Base-by-base conservation (phyloP, 495 filamentous ascomycete genomes). In the Penicillium arizonense region DNA sequence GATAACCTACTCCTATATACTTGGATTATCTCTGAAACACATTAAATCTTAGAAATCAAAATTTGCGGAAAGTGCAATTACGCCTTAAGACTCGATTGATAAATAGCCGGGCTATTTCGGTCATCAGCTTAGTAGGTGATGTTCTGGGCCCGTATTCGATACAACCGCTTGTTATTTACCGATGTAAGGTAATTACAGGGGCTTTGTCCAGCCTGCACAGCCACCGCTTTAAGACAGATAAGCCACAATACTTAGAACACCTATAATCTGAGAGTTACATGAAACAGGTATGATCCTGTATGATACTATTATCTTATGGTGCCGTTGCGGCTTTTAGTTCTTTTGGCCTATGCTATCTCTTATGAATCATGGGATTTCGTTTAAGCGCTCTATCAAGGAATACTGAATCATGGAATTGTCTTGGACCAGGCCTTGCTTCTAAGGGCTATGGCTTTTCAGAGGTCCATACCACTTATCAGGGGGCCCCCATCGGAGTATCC, bases 281-380 rank as follows among this genome's bases (percentile, higher is more conserved):
- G 24, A 28, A 43, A 43, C 40, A 43, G 21, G 40, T 43, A 43
- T 28, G 23, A 30, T 30, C 12, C 10, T 43, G 13, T 43, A 30
- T 43, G 40, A 43, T 43, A 43, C 40, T 7, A 12, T 43, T 43
- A 43, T 43, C 24, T 24, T 43, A 43, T 12, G 16, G 40, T 43
- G 40, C 12, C 23, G 38, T 26, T 26, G 24, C 24, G 24, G 24
- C 24, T 26, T 26, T 1, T 2, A 26, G 4, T 26, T 2, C 24
- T 26, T 3, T 26, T 7, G 24, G 24, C 24, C 24, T 26, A 26
- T 18, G 18, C 1, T 18, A 18, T 18, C 18, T 18, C 18, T 18
- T 18, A 18, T 18, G 18, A 18, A 18, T 18, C 18, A 18, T 18
- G 18, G 18, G 18, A 1, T 18, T 18, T 18, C 18, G 18, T 18